phyloP scores from a whole-genome alignment of 768 basidiomycete genomes.

The Mycena vulgaris region DNA sequence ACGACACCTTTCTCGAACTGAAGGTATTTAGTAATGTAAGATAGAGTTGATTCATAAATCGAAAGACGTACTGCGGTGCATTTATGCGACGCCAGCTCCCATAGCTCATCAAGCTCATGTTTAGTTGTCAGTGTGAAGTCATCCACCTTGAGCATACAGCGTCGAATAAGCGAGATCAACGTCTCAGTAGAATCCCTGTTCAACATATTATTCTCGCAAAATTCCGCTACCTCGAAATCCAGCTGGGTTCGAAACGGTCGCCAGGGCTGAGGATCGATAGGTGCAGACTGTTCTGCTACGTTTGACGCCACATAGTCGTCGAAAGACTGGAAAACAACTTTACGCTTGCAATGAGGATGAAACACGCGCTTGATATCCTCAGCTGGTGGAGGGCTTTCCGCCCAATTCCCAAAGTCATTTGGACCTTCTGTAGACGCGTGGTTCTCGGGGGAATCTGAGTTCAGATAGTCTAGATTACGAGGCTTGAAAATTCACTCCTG shows the following conservation, averaged over 20 bases:
- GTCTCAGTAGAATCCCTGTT: background rate
- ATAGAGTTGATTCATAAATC: background rate
- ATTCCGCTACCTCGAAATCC: constrained; percentile 13
- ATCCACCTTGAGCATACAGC: background rate
- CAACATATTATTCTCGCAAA: background rate
- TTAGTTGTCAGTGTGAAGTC: background rate
- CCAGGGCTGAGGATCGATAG: background rate
- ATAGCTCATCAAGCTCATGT: background rate
- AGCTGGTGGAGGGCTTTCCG: background rate
- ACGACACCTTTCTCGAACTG: too few species aligned
- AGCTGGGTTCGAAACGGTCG: too few species aligned
- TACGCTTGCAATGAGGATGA: constrained; percentile 23
- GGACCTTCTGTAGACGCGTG: background rate
- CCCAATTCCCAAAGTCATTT: background rate
- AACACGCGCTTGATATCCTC: constrained; percentile 21
- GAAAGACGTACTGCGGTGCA: constrained; percentile 7
- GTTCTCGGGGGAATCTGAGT: background rate
- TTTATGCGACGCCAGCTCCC: too few species aligned
- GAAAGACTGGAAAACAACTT: background rate
- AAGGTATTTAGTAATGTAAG: background rate
- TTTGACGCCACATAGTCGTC: background rate
- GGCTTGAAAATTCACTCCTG: too few species aligned
- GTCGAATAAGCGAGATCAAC: too few species aligned
- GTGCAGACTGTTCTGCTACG: background rate
- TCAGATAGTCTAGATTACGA: background rate